phyloP scores from a whole-genome alignment of 1,139 yeast genomes.

The Sugiyamaella neomexicana region DNA sequence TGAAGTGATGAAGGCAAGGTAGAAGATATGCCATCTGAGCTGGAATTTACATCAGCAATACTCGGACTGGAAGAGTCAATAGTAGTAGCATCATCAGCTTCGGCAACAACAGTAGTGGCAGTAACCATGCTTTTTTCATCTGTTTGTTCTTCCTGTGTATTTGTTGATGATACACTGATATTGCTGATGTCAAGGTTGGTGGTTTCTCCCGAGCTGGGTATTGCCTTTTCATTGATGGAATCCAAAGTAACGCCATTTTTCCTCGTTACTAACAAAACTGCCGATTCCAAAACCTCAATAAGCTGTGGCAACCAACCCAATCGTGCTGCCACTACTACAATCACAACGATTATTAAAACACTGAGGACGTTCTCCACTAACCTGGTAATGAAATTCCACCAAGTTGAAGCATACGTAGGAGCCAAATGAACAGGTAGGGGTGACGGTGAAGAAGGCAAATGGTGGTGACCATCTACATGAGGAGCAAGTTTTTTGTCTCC shows the following conservation, averaged over 20 bases:
- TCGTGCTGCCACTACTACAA: constrained; percentile 42
- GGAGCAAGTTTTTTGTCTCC: neutral
- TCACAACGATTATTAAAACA: constrained; percentile 41
- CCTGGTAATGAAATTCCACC: constrained; percentile 32
- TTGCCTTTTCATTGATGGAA: neutral
- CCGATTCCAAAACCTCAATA: constrained; percentile 27
- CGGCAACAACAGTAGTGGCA: too few species aligned
- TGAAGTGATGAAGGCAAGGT: neutral
- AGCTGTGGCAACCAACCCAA: constrained; percentile 46
- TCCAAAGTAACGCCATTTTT: constrained; percentile 12
- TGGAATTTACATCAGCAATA: neutral
- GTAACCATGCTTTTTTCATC: neutral
- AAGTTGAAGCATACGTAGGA: constrained; percentile 25
- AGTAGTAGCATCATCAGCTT: neutral
- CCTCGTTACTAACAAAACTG: constrained; percentile 20
- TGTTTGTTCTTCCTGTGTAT: neutral
- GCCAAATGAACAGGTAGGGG: constrained; percentile 15
- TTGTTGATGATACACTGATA: too few species aligned
- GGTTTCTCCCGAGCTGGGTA: neutral
- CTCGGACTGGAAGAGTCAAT: neutral
- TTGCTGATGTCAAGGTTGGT: too few species aligned
- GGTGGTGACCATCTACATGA: neutral
- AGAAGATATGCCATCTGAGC: neutral
- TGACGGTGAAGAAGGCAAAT: neutral
- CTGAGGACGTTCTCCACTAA: constrained; percentile 54